Evolutionary conservation across 2,329 filamentous ascomycete species (phyloP), one percentile per base, ranked within the genome.

Genomic region (Purpureocillium lavendulum): DNA sequence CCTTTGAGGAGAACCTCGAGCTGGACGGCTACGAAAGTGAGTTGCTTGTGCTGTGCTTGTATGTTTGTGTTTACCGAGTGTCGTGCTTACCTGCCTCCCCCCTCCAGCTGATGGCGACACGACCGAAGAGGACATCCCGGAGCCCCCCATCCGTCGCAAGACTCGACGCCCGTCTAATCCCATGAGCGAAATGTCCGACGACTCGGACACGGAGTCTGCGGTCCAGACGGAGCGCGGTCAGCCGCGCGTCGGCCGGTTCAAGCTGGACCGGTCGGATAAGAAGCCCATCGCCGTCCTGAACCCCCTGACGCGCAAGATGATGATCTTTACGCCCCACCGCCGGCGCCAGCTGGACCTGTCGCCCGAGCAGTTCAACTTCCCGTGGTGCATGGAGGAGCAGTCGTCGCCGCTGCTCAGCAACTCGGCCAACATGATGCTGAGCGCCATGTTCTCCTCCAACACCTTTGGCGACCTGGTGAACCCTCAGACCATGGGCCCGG

Each of bases 371-470:
- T 75, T 75, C 53, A 67, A 74, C 40, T 55, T 73, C 40, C 59
- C 68, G 14, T 70, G 67, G 52, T 52, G 65, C n/a, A 53, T 59
- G 36, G 54, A 64, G 40, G 52, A 64, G 30, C 59, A 68, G 39
- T 55, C 65, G 4, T 68, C 68, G 0, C 77, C 81, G 13, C 77
- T 84, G 52, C 63, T 83, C 44, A 77, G 71, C 55, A 80, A 83
- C 43, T 76, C 79, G 14, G 79, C 80, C 40, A 84, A 87, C 43
- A 72, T 89, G 47, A 88, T 89, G 84, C 79, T 89, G 64, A 82
- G 81, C 36, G 82, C 80, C 49, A 80, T 87, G 63, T 72, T 80
- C 40, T 73, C 72, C 2, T 67, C 66, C 40, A 70, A 71, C 45
- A 68, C 71, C 1, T 73, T 75, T 48, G 71, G 70, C 32, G 71